Evolutionary conservation across 495 filamentous ascomycete genomes (phyloP), one percentile per base, ranked within the genome.

Genomic region (Tuber calosporum): DNA sequence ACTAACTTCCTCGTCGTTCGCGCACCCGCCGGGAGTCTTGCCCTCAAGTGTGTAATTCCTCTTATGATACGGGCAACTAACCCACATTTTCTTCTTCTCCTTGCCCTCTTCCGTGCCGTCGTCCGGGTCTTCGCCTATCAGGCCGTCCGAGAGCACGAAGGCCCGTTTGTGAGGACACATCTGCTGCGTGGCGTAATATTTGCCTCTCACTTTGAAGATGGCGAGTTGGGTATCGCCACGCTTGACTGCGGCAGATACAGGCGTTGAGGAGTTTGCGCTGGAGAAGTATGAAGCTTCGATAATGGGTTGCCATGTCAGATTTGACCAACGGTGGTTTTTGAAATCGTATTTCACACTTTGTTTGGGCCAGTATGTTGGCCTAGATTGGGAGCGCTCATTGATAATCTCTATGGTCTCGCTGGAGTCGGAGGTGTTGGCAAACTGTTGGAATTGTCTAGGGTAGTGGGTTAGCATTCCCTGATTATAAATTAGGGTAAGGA

Each of bases 101-200:
- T 26, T 70, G 19, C 75, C 72, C 43, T 68, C 72, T 40, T 76
- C 75, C 19, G 67, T 74, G 19, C 72, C 62, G 53, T 74, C 72
- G 39, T 69, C 38, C 5, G 67, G 62, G 72, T 90, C 88, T 62
- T 96, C 90, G n/a, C 94, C 94, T 58, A 97, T 88, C 2, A 98
- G 80, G 7, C 93, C 92, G 81, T 97, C 94, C 0, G 90, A 91
- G 43, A 97, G 87, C 40, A 93, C 90, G 82, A 98, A 97, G 0
- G 94, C 89, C 39, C 94, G 91, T 84, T 97, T 97, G 84, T 97
- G 93, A 20, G 94, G 94, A 82, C 94, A 98, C 94, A 98, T 98
- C 82, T 98, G 93, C 86, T 98, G 94, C 22, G 90, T 91, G n/a
- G 92, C 91, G 81, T 94, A 95, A 83, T 88, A 96, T 69, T 88